Base-by-base conservation (phyloP, 192 early-diverging fungal species). In the Backusella australiensis region DNA sequence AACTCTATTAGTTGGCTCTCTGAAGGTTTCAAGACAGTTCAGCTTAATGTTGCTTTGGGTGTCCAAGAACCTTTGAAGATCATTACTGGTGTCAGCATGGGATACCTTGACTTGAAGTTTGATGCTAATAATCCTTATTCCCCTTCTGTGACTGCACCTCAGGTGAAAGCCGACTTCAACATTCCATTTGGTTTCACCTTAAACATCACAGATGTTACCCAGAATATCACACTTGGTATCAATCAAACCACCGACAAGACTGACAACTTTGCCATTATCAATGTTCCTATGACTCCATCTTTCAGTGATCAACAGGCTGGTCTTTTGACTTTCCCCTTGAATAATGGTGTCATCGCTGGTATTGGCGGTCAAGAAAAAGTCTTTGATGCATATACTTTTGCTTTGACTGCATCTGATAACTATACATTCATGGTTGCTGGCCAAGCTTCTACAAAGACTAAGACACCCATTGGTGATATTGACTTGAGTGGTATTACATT, bases 151-250 rank as follows among this genome's bases (percentile, higher is more conserved):
- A 78, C 76, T 67, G 81, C 86, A 32, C 73, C 80, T 19, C 71
- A 75, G 8, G 84, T 90, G 17, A 73, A 75, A 34, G 88, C 86
- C 19, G 71, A 72, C 9, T 86, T 88, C 63, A 53, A 81, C 34
- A 86, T 91, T 78, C 90, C 90, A 39, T 91, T 91, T 73, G 86
- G 86, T 34, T 91, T 91, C 76, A 75, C 81, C 32, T 38, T 91
- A 26, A 85, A 82, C 44, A 84, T 91, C 71, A 87, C 86, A 9
- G 75, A 87, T 71, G 83, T 89, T 29, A 80, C 85, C 41, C 85
- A 87, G 67, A 81, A 82, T 49, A 87, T 89, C 56, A 83, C 81
- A 26, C 78, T 89, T 71, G 71, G 69, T 67, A 80, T 65, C 19
- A 46, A 73, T 52, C 44, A 63, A 29, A 81, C 76, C 14, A 69